phyloP scores from a whole-genome alignment of 345 rosid genomes.

The Viola odorata region DNA sequence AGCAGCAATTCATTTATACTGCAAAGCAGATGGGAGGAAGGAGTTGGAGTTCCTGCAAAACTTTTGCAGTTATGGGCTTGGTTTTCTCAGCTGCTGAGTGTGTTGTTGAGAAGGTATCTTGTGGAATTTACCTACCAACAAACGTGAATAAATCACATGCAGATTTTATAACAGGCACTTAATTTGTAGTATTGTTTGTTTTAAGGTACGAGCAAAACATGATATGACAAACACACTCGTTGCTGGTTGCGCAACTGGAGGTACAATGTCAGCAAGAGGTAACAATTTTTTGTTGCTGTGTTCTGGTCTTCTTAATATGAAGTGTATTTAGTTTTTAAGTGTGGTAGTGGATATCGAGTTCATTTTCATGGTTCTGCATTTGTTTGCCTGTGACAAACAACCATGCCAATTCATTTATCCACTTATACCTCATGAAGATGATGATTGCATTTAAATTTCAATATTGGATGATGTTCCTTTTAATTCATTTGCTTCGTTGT shows the following conservation, averaged over 20 bases:
- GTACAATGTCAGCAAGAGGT: constrained; percentile 81
- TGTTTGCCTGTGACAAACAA: too few relatives aligned
- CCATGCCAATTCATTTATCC: too few relatives aligned
- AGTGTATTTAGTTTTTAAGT: neutral
- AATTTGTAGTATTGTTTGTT: neutral
- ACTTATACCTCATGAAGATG: too few relatives aligned
- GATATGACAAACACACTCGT: constrained; percentile 68
- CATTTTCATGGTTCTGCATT: neutral
- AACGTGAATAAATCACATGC: neutral
- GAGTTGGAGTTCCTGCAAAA: constrained; percentile 82
- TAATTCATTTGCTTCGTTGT: too few relatives aligned
- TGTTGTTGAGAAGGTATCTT: constrained; percentile 71
- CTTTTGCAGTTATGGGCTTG: constrained; percentile 91
- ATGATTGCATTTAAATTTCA: too few relatives aligned
- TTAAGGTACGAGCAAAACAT: constrained; percentile 82
- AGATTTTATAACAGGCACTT: neutral
- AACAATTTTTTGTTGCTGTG: constrained; percentile 11
- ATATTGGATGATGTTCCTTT: too few relatives aligned
- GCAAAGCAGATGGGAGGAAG: constrained; percentile 81
- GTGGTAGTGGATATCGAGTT: constrained; percentile 2
- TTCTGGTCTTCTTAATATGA: constrained; percentile 5
- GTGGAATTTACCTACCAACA: neutral
- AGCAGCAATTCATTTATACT: constrained; percentile 59
- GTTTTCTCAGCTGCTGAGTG: constrained; percentile 90
- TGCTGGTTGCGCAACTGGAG: constrained; percentile 95